These are phyloP conservation scores for Candida sp. DNA, from an alignment of 1,139 yeast genomes.

Conservation along the genomic window DNA sequence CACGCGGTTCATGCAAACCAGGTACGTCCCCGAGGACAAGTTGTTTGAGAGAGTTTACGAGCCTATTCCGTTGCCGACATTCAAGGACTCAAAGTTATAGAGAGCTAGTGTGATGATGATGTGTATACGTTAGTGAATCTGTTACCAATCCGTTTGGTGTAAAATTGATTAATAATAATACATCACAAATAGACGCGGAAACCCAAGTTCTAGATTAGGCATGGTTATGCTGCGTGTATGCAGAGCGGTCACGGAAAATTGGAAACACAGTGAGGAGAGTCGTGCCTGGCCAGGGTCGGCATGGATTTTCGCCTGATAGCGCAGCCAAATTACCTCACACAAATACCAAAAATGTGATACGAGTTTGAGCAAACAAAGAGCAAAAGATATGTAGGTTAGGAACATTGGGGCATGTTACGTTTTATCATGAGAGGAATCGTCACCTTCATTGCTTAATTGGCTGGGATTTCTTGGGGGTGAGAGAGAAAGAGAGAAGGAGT, in stretches of 20 bases:
- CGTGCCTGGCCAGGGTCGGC: neutral
- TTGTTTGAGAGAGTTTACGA: slow-evolving; percentile 42
- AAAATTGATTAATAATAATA: neutral
- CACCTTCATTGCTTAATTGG: neutral
- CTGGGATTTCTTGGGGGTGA: neutral
- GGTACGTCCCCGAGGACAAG: slow-evolving; percentile 37
- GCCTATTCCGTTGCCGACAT: slow-evolving; percentile 38
- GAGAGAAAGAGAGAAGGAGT: no score
- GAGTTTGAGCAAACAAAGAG: neutral
- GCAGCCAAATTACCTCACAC: neutral
- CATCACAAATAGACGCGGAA: neutral
- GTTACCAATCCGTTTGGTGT: no score
- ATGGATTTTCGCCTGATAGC: neutral
- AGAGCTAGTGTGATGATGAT: neutral
- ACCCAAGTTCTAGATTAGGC: neutral
- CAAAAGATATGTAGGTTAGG: neutral
- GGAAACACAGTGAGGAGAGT: neutral
- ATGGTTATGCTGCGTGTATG: neutral
- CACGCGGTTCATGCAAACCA: slow-evolving; percentile 18
- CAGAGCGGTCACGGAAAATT: no score
- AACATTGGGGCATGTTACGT: neutral
- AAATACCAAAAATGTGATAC: neutral
- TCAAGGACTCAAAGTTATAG: slow-evolving; percentile 30
- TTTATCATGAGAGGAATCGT: neutral
- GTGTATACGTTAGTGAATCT: no score